Base-by-base conservation (phyloP, 2,329 filamentous ascomycete species). In the Pyrenochaeta sp. region DNA sequence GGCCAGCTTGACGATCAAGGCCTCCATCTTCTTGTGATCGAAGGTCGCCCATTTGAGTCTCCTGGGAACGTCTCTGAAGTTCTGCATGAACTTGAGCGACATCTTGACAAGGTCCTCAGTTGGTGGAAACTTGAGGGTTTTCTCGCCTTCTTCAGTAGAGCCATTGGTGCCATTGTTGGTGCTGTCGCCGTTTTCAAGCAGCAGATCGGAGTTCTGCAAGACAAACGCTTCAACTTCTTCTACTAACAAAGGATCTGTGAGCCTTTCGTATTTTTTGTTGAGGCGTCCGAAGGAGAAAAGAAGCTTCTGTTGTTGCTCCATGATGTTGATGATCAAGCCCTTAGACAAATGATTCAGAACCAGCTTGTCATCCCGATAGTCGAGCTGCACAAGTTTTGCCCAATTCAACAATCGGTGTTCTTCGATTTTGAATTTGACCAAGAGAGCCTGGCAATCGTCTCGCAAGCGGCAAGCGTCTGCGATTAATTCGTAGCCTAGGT, bases 371-470 rank as follows among this genome's bases (percentile, higher is more conserved):
- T 74, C 70, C 20, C 62, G 63, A 48, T 73, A 72, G 37, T 70
- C 67, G 3, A 77, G 58, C 4, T 63, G 54, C 2, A 75, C 68
- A 7, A 72, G 60, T 31, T 71, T 63, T 7, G 68, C 75, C 75
- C 75, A 77, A 23, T 77, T 66, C 10, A 77, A 49, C 7, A 77
- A 62, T 18, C 75, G 68, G n/a, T 71, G 64, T 49, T 77, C 68
- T 46, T 77, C 75, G 5, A 73, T 67, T 45, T 72, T 74, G 21
- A 77, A 55, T 17, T 73, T 71, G n/a, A 76, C 64, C 1, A 73
- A 63, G 11, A 77, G 60, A 43, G 71, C 66, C 41, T 76, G 65
- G 44, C 60, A 74, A 23, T 74, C 65, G 4, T 60, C 51, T 5
- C 68, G 63, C 54, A 73, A 65, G 31, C 66, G 60, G n/a, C 66